Evolutionary conservation across 2,329 filamentous ascomycete species (phyloP).

Genomic region (Paracorniculantispora psalliotae): DNA sequence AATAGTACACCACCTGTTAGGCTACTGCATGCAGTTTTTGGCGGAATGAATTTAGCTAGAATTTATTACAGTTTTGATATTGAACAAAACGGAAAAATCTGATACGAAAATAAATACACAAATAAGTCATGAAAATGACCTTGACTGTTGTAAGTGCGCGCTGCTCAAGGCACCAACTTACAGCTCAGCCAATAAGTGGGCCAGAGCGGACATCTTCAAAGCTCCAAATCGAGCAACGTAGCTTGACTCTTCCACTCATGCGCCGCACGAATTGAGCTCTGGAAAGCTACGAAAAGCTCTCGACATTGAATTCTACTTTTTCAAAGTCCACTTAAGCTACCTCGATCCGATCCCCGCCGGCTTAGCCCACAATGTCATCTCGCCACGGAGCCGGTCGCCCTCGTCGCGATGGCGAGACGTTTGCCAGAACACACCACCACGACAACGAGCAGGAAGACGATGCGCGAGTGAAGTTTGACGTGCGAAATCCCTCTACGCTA

Average conservation of each 20-base stretch:
- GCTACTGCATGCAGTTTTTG: background rate
- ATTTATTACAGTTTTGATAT: too few species aligned
- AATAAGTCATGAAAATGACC: too few species aligned
- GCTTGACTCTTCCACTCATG: background rate
- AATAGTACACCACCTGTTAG: too few species aligned
- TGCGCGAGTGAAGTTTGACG: conserved; percentile 88
- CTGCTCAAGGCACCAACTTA: background rate
- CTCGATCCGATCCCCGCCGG: background rate
- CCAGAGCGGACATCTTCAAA: background rate
- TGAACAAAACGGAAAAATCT: too few species aligned
- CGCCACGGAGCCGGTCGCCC: conserved; percentile 65
- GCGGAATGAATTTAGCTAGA: background rate
- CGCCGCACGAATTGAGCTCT: background rate
- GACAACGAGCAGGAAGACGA: conserved; percentile 40
- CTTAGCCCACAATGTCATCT: conserved; percentile 44
- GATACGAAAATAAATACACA: too few species aligned
- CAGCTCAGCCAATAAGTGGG: conserved; percentile 6
- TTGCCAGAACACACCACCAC: conserved; percentile 67
- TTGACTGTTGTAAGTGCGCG: background rate
- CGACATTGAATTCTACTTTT: background rate
- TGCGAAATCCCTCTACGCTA: conserved; percentile 88
- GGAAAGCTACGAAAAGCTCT: background rate
- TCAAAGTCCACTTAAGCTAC: background rate
- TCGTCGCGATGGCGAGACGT: conserved; percentile 78
- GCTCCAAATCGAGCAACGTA: background rate